Conservation (phyloP, 2,329 filamentous ascomycete genomes). For the Aspergillus arachidicola region DNA sequence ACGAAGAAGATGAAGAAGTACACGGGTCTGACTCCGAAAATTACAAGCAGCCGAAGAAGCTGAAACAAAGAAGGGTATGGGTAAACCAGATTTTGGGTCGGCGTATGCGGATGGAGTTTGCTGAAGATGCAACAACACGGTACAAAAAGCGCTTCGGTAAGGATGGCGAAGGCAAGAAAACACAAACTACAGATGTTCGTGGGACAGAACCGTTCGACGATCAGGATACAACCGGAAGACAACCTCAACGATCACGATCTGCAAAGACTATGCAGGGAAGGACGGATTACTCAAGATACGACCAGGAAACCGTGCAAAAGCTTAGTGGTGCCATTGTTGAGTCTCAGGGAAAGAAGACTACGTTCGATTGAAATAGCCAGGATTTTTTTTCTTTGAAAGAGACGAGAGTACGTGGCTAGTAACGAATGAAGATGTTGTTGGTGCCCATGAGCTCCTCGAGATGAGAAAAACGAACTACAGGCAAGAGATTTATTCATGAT, state of each 20-base stretch:
- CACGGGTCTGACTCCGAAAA: constrained; percentile 46
- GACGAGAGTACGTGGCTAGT: not conserved
- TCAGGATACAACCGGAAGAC: constrained; percentile 27
- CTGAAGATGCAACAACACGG: constrained; percentile 82
- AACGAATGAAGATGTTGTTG: not conserved
- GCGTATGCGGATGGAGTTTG: constrained; percentile 84
- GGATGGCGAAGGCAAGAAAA: constrained; percentile 53
- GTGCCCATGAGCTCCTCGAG: not conserved
- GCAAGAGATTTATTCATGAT: not conserved
- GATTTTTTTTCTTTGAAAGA: not conserved
- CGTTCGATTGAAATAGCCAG: constrained; percentile 63
- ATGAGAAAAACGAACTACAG: not conserved
- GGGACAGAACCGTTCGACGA: constrained; percentile 15
- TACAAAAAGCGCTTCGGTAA: constrained; percentile 96
- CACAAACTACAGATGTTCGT: constrained; percentile 15
- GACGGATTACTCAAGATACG: constrained; percentile 49
- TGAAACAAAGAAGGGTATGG: constrained; percentile 66
- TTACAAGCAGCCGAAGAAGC: constrained; percentile 40
- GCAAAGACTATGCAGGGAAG: constrained; percentile 29
- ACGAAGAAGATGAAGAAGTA: constrained; percentile 45
- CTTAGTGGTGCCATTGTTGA: constrained; percentile 80
- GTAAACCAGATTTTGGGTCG: constrained; percentile 82
- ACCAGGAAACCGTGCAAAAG: constrained; percentile 59
- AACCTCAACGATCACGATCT: constrained; percentile 20
- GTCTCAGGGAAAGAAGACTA: constrained; percentile 76